Conservation (phyloP, 148 eudicot species). For the Mesembryanthemum crystallinum region DNA sequence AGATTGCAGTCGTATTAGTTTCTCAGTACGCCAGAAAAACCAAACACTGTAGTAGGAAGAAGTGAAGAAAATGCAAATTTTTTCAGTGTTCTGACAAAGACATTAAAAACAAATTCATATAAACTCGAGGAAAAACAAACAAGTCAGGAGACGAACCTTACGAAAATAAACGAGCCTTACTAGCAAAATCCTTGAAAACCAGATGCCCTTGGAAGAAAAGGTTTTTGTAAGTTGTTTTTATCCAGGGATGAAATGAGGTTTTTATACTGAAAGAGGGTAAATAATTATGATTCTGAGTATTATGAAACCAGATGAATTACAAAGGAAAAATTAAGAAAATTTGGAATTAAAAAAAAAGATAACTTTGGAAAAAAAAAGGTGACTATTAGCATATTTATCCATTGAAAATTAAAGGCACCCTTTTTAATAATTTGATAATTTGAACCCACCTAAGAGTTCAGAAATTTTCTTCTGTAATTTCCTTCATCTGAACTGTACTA, state of each 20-base stretch:
- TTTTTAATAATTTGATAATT: not conserved
- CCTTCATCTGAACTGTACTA: not conserved
- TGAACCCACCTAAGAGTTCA: not conserved
- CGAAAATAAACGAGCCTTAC: not conserved
- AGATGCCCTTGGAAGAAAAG: not conserved
- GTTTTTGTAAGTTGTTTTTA: not conserved
- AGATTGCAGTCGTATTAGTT: too few species aligned
- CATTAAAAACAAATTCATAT: not conserved
- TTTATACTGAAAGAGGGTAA: conserved; percentile 1
- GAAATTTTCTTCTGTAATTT: not conserved
- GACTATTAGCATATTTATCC: not conserved
- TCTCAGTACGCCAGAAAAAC: too few species aligned
- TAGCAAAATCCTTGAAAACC: not conserved
- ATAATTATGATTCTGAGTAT: too few species aligned
- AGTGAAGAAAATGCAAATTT: not conserved
- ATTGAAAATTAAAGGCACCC: not conserved
- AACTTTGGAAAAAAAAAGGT: not conserved
- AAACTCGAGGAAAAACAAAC: not conserved
- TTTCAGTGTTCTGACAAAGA: not conserved
- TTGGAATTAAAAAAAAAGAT: not conserved
- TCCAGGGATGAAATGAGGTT: not conserved
- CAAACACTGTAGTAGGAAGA: too few species aligned
- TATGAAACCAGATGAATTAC: not conserved
- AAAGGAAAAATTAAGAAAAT: not conserved
- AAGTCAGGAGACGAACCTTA: not conserved